These are phyloP conservation scores for Amphirosellinia nigrospora DNA, from an alignment of 495 filamentous ascomycete genomes.

Conservation along the genomic window DNA sequence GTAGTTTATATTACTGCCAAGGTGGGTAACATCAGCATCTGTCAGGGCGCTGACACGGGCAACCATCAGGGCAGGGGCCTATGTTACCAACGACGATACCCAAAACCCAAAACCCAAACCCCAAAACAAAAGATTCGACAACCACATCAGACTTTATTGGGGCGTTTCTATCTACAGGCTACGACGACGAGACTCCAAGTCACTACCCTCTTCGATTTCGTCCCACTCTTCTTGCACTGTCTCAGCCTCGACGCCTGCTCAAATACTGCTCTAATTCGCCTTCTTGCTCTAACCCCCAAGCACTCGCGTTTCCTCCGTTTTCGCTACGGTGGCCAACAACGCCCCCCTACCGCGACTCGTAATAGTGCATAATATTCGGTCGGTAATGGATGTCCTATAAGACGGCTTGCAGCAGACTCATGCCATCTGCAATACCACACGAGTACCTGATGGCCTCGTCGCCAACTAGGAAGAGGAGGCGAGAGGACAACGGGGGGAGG, in stretches of 20 bases:
- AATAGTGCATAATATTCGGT: background rate
- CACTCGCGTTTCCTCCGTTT: background rate
- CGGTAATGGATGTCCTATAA: background rate
- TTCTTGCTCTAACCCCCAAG: background rate
- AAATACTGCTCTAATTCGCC: background rate
- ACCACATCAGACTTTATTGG: background rate
- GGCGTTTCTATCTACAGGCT: background rate
- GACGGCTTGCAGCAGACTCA: slow-evolving; percentile 24
- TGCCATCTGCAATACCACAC: slow-evolving; percentile 35
- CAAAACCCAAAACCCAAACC: too few species aligned
- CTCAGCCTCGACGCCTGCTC: background rate
- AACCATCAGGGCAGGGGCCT: background rate
- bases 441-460: slow-evolving; percentile 32
- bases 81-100: background rate
- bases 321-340: background rate
- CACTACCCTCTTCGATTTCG: background rate
- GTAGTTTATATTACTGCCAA: background rate
- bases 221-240: background rate
- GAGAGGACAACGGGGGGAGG: slow-evolving; percentile 42
- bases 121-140: slow-evolving; percentile 3
- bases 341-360: background rate
- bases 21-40: background rate
- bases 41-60: background rate
- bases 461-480: slow-evolving; percentile 48
- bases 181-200: background rate